These are phyloP conservation scores for Penicillium antarcticum DNA, from an alignment of 495 filamentous ascomycete genomes.

Conservation along the genomic window DNA sequence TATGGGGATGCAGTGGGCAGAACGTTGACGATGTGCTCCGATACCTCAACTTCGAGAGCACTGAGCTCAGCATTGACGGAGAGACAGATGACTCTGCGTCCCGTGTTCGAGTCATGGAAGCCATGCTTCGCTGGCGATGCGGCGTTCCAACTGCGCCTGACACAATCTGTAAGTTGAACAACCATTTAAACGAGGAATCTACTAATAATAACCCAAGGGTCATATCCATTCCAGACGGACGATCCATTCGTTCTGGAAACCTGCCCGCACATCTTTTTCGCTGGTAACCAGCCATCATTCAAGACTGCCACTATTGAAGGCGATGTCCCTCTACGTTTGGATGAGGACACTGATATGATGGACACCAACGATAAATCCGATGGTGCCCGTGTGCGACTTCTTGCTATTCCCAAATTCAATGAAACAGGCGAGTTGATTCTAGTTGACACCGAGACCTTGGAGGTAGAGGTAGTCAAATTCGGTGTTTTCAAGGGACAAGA, in stretches of 20 bases:
- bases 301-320: slow-evolving; percentile 70
- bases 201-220: slow-evolving; percentile 55
- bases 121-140: slow-evolving; percentile 85
- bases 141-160: slow-evolving; percentile 95
- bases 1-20: slow-evolving; percentile 85
- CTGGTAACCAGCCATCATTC: slow-evolving; percentile 82
- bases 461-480: slow-evolving; percentile 68
- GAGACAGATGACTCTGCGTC: slow-evolving; percentile 56
- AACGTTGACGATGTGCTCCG: slow-evolving; percentile 92
- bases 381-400: slow-evolving; percentile 66
- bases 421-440: slow-evolving; percentile 80
- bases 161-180: slow-evolving; percentile 73
- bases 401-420: slow-evolving; percentile 77
- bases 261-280: slow-evolving; percentile 89
- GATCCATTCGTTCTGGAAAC: slow-evolving; percentile 82
- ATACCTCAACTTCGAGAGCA: slow-evolving; percentile 58
- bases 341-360: slow-evolving; percentile 42
- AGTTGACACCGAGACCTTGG: slow-evolving; percentile 81
- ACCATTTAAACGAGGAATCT: neutral
- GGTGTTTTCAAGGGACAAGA: slow-evolving; percentile 46
- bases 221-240: slow-evolving; percentile 87
- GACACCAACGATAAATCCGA: slow-evolving; percentile 38
- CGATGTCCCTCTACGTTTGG: slow-evolving; percentile 29
- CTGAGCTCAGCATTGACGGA: slow-evolving; percentile 18
- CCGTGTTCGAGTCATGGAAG: slow-evolving; percentile 82